These are phyloP conservation scores for Baeospora myosura DNA, from an alignment of 1,284 basidiomycete species.

Conservation along the genomic window DNA sequence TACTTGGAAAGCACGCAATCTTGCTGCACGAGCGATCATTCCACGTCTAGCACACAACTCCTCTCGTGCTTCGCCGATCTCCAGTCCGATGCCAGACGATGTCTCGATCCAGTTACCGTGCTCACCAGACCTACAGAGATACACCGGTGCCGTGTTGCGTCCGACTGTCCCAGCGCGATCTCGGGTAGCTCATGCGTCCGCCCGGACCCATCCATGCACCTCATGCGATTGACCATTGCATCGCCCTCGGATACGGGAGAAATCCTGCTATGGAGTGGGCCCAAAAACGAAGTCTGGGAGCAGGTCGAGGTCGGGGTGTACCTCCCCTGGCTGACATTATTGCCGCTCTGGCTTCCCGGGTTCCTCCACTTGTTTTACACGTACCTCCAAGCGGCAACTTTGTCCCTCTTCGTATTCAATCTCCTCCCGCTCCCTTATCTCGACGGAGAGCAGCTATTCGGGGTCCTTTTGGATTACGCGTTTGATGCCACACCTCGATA, in stretches of 20 bases:
- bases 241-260: conserved; percentile 15
- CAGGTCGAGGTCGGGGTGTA: conserved; percentile 55
- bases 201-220: conserved; percentile 36
- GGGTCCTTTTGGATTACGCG: conserved; percentile 28
- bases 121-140: conserved; percentile 1
- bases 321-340: conserved; percentile 34
- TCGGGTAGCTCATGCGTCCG: conserved; percentile 34
- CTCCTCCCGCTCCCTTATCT: conserved; percentile 57
- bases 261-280: conserved; percentile 62
- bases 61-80: conserved; percentile 3
- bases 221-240: conserved; percentile 39
- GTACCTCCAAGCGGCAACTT: conserved; percentile 52
- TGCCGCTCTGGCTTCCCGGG: conserved; percentile 38
- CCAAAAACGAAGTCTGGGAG: conserved; percentile 56
- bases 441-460: conserved; percentile 53
- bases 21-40: background rate
- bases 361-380: conserved; percentile 25
- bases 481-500: no score
- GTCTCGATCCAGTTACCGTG: conserved; percentile 4
- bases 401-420: conserved; percentile 70
- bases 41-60: background rate
- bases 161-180: background rate
- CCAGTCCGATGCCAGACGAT: background rate
- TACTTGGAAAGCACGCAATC: conserved; percentile 20
- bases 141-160: background rate